Conservation (phyloP, 768 basidiomycete species). For the Kwoniella sp. region DNA sequence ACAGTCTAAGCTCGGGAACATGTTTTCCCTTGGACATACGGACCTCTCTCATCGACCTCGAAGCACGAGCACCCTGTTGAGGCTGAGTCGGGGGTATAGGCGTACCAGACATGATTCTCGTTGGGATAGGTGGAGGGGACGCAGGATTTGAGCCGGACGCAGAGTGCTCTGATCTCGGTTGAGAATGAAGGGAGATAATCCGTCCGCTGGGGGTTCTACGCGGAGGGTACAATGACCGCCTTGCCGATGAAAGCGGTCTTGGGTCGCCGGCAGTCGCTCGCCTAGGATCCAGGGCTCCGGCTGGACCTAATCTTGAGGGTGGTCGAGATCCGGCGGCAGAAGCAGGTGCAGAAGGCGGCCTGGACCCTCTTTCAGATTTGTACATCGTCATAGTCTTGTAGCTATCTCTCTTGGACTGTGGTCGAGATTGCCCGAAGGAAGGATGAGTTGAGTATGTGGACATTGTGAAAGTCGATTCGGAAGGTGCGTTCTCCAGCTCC, state of each 20-base stretch:
- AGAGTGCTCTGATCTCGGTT: neutral
- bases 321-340: neutral
- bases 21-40: conserved; percentile 12
- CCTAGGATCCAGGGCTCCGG: neutral
- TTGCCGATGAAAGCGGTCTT: neutral
- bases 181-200: neutral
- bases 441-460: conserved; percentile 13
- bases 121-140: neutral
- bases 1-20: conserved; percentile 16
- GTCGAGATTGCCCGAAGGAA: conserved; percentile 9
- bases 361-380: conserved; percentile 1
- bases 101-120: neutral
- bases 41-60: conserved; percentile 3
- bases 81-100: neutral
- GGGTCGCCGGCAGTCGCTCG: neutral
- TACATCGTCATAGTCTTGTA: conserved; percentile 7
- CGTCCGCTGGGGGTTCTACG: conserved; percentile 2
- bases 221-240: neutral
- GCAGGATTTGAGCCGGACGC: neutral
- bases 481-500: conserved; percentile 3
- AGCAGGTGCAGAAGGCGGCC: neutral
- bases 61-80: neutral
- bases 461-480: conserved; percentile 4
- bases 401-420: conserved; percentile 10
- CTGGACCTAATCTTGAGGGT: neutral